Percentiles rank a stretch among this genome's conserved stretches.
Conservation (phyloP, 2,329 filamentous ascomycete species). For the Cadophora gregata region DNA sequence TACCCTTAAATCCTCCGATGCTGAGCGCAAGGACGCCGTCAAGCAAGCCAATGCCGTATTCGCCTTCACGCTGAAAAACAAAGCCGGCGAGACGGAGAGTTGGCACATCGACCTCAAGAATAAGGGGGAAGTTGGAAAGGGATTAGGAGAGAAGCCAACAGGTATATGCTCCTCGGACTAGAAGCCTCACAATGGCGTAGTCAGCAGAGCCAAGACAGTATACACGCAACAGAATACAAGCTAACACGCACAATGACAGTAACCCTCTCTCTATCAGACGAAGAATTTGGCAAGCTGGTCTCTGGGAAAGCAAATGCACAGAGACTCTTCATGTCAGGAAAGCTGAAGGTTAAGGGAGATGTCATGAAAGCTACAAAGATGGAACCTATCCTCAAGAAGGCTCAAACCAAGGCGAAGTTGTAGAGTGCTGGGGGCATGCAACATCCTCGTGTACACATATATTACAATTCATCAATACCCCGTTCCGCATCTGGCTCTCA, state of each 20-base stretch:
- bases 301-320: slow-evolving; percentile 91
- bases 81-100: slow-evolving; percentile 75
- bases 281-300: slow-evolving; percentile 85
- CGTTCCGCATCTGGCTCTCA: background rate
- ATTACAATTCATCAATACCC: background rate
- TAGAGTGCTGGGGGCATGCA: slow-evolving; percentile 51
- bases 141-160: slow-evolving; percentile 79
- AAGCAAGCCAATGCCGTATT: slow-evolving; percentile 89
- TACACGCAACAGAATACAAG: background rate
- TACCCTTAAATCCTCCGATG: slow-evolving; percentile 70
- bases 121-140: slow-evolving; percentile 80
- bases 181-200: background rate
- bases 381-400: slow-evolving; percentile 90
- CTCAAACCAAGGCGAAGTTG: slow-evolving; percentile 82
- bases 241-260: slow-evolving; percentile 57
- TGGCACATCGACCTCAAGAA: slow-evolving; percentile 98
- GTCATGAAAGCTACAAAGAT: slow-evolving; percentile 99
- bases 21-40: slow-evolving; percentile 84
- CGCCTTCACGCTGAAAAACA: slow-evolving; percentile 92
- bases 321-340: slow-evolving; percentile 92
- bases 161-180: slow-evolving; percentile 58
- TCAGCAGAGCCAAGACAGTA: background rate
- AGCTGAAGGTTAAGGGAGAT: slow-evolving; percentile 97
- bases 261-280: slow-evolving; percentile 82
- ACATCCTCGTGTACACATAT: slow-evolving; percentile 11